Evolutionary conservation across 768 basidiomycete species (phyloP).

Genomic region (Termitomyces sp.): DNA sequence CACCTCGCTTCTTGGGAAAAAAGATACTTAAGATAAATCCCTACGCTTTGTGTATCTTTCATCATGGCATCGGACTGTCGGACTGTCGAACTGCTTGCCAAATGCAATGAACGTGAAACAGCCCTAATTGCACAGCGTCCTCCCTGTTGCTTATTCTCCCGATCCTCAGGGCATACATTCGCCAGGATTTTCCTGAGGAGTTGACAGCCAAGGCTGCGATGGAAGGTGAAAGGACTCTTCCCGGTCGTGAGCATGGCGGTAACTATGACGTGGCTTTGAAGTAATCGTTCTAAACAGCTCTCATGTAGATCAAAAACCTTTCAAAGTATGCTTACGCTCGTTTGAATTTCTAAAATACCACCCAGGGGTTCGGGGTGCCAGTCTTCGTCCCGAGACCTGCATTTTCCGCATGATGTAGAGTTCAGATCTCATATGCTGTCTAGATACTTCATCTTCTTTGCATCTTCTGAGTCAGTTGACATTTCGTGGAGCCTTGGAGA

Average conservation of each 20-base stretch:
- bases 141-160: constrained; percentile 61
- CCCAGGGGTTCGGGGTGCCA: constrained; percentile 61
- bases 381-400: constrained; percentile 74
- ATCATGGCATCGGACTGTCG: constrained; percentile 75
- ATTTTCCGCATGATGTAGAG: constrained; percentile 70
- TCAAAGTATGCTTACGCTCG: constrained; percentile 35
- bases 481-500: constrained; percentile 77
- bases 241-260: constrained; percentile 76
- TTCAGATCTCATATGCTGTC: background rate
- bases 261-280: constrained; percentile 52
- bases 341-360: background rate
- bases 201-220: constrained; percentile 46
- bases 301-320: constrained; percentile 63
- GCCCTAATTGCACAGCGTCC: constrained; percentile 52
- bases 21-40: constrained; percentile 52
- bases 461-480: constrained; percentile 72
- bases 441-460: constrained; percentile 15
- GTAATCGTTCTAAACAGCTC: background rate
- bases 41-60: constrained; percentile 76
- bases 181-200: constrained; percentile 50
- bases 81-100: constrained; percentile 65
- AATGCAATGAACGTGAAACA: constrained; percentile 71
- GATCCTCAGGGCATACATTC: constrained; percentile 59
- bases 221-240: constrained; percentile 72
- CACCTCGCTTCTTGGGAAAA: constrained; percentile 25